A percentile compares a stretch with the other conserved stretches of the same genome.
These are phyloP conservation scores for Kalmusia sp. DNA, from an alignment of 2,329 filamentous ascomycete species.

Conservation along the genomic window DNA sequence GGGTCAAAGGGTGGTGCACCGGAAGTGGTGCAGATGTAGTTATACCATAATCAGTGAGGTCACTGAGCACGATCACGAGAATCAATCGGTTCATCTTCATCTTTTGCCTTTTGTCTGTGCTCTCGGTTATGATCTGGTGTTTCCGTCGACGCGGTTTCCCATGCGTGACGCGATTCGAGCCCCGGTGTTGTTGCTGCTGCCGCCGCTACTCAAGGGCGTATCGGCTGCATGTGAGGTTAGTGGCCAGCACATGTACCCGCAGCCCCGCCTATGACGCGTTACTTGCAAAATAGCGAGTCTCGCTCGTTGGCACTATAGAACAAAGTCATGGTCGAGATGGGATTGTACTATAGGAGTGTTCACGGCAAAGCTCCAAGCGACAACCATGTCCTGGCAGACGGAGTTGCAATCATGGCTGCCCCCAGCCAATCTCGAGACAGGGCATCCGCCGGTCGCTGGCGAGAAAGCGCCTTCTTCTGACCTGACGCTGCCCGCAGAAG, in stretches of 20 bases:
- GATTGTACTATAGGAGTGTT: too few relatives aligned
- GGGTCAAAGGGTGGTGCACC: constrained; percentile 45
- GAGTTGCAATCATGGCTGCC: constrained; percentile 54
- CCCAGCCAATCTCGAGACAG: constrained; percentile 35
- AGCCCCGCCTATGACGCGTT: constrained; percentile 20
- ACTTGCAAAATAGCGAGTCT: neutral
- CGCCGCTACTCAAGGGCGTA: too few relatives aligned
- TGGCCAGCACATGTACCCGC: neutral
- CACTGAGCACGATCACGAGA: constrained; percentile 43
- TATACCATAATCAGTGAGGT: constrained; percentile 48
- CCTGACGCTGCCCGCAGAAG: constrained; percentile 59
- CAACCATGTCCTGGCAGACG: constrained; percentile 46
- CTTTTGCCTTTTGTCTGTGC: neutral
- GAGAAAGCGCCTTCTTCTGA: constrained; percentile 62
- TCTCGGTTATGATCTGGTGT: neutral
- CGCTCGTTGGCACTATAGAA: neutral
- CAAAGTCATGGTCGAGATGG: too few relatives aligned
- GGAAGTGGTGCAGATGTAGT: constrained; percentile 46
- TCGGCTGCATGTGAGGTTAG: too few relatives aligned
- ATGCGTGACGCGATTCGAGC: neutral
- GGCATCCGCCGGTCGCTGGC: constrained; percentile 60
- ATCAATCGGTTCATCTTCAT: constrained; percentile 37
- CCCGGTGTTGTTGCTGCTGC: neutral
- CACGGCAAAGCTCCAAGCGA: neutral
- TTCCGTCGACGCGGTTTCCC: neutral